A percentile compares a stretch with the other conserved stretches of the same genome.
Evolutionary conservation across 352 stramenopile species (phyloP).

Genomic region (Peronospora destructor): DNA sequence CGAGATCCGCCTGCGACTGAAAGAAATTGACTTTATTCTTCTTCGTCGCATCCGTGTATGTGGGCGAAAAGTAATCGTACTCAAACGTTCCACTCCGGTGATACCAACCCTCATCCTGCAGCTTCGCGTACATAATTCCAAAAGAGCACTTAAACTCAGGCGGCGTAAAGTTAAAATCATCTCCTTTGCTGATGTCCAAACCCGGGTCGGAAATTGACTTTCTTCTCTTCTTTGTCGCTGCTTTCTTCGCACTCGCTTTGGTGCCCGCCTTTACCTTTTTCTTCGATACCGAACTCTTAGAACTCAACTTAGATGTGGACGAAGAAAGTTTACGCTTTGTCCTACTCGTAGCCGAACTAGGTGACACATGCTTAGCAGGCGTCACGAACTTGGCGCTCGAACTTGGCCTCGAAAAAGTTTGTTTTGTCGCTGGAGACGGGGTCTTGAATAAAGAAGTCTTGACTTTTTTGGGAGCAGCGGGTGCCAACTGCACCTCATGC

Average conservation of each 20-base stretch:
- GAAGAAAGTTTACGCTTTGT: slow-evolving; percentile 29
- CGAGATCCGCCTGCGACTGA: slow-evolving; percentile 47
- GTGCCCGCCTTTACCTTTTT: slow-evolving; percentile 27
- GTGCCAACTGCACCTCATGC: slow-evolving; percentile 14
- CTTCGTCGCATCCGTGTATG: slow-evolving; percentile 48
- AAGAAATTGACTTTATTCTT: slow-evolving; percentile 60
- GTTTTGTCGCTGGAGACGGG: slow-evolving; percentile 36
- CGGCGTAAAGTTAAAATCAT: slow-evolving; percentile 39
- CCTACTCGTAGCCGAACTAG: slow-evolving; percentile 7
- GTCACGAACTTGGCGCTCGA: slow-evolving; percentile 20
- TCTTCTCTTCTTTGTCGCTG: slow-evolving; percentile 22
- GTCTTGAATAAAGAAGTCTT: slow-evolving; percentile 34
- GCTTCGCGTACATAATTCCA: slow-evolving; percentile 51
- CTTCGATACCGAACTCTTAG: slow-evolving; percentile 16
- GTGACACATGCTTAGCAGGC: slow-evolving; percentile 21
- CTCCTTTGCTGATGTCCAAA: slow-evolving; percentile 13
- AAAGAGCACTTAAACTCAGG: slow-evolving; percentile 70
- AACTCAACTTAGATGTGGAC: slow-evolving; percentile 16
- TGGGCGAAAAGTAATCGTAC: slow-evolving; percentile 79
- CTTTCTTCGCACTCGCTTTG: slow-evolving; percentile 28
- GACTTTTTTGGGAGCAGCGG: slow-evolving; percentile 21
- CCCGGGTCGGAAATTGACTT: slow-evolving; percentile 6
- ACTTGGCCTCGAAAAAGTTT: slow-evolving; percentile 12
- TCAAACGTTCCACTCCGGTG: slow-evolving; percentile 54
- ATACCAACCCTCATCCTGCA: slow-evolving; percentile 56